Evolutionary conservation across 2,329 filamentous ascomycete species (phyloP).

Genomic region (Aspergillus pseudotamarii): DNA sequence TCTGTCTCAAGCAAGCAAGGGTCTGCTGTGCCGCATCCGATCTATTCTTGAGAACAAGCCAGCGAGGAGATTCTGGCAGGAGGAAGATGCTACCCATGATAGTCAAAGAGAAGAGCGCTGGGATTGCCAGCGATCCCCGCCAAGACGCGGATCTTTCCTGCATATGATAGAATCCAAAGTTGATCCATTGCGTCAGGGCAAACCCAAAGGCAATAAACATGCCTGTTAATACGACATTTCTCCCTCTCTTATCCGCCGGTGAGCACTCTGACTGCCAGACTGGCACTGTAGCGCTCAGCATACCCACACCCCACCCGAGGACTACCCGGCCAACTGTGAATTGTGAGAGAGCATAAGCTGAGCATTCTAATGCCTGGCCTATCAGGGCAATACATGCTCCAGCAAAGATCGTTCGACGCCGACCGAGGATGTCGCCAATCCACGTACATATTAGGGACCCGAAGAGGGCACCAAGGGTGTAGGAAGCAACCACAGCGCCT

Average conservation of each 20-base stretch:
- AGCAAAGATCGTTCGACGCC: constrained; percentile 48
- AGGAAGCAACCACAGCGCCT: constrained; percentile 27
- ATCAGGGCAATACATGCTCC: constrained; percentile 46
- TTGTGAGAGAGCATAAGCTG: constrained; percentile 50
- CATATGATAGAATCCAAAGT: constrained; percentile 42
- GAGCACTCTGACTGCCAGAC: constrained; percentile 44
- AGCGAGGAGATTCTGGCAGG: constrained; percentile 41
- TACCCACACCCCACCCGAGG: constrained; percentile 48
- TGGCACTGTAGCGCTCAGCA: constrained; percentile 47
- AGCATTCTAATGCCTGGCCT: constrained; percentile 48
- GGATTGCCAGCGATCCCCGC: constrained; percentile 43
- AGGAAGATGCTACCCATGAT: constrained; percentile 30
- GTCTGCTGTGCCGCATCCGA: constrained; percentile 26
- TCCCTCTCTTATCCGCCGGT: constrained; percentile 22
- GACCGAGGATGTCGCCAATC: constrained; percentile 50
- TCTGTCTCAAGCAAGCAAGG: constrained; percentile 20
- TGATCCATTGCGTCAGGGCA: constrained; percentile 49
- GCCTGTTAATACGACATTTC: constrained; percentile 32
- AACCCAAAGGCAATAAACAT: constrained; percentile 50
- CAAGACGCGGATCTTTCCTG: constrained; percentile 35
- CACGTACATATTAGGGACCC: constrained; percentile 50
- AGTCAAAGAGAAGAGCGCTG: constrained; percentile 32
- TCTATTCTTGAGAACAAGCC: constrained; percentile 32
- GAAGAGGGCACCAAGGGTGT: constrained; percentile 51
- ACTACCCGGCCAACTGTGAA: constrained; percentile 51